Conservation (phyloP, 129 eudicot species). For the Heracleum sosnowskyi region DNA sequence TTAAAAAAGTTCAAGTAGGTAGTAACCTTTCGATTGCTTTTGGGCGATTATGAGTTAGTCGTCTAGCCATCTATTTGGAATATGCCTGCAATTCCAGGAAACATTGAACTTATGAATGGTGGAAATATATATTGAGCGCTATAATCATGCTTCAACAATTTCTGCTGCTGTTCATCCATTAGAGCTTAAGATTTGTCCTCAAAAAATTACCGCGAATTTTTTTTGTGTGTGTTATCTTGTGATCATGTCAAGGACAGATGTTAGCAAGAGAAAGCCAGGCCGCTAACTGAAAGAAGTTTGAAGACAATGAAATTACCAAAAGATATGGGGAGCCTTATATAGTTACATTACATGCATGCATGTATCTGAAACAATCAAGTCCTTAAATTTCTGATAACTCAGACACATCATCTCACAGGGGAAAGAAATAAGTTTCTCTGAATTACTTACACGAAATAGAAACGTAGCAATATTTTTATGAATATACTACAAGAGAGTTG, state of each 20-base stretch:
- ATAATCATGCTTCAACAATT: not conserved
- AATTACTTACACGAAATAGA: no score
- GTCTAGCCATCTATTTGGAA: not conserved
- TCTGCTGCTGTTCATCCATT: not conserved
- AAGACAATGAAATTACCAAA: not conserved
- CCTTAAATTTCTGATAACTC: no score
- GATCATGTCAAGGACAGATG: not conserved
- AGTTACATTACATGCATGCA: not conserved
- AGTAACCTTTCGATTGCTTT: not conserved
- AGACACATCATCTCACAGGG: not conserved
- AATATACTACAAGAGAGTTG: no score
- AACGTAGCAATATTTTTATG: no score
- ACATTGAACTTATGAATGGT: not conserved
- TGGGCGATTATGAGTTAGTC: not conserved
- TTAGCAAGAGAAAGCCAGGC: not conserved
- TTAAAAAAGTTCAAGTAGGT: not conserved
- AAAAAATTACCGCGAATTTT: no score
- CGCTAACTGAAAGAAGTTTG: not conserved
- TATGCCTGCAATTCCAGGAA: not conserved
- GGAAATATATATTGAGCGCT: not conserved
- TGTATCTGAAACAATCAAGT: not conserved
- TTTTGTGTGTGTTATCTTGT: no score
- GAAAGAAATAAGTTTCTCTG: no score
- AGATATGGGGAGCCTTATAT: not conserved
- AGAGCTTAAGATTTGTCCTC: not conserved